Evolutionary conservation across 495 filamentous ascomycete species (phyloP).

Genomic region (Aspergillus mulundensis): DNA sequence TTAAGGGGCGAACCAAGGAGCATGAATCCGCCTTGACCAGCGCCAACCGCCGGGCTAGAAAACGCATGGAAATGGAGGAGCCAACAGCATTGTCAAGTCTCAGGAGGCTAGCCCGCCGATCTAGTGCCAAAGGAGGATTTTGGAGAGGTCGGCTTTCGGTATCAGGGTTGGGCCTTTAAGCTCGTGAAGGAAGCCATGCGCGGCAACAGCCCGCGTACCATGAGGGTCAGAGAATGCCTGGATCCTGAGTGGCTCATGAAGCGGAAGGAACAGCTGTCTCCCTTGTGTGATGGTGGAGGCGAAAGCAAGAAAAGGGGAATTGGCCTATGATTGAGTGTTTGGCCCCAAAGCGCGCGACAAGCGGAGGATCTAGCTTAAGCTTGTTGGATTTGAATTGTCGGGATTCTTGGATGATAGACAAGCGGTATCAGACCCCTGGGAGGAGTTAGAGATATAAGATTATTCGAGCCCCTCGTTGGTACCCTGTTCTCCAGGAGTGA

Average conservation of each 20-base stretch:
- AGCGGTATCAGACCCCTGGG: neutral
- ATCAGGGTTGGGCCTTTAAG: neutral
- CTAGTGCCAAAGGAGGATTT: slow-evolving; percentile 4
- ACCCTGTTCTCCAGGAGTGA: neutral
- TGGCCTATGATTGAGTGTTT: slow-evolving; percentile 5
- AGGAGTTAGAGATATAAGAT: slow-evolving; percentile 6
- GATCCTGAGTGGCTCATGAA: slow-evolving; percentile 4
- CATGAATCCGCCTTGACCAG: neutral
- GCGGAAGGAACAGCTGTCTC: neutral
- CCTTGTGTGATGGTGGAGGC: neutral
- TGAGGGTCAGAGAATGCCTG: neutral
- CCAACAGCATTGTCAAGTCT: slow-evolving; percentile 2
- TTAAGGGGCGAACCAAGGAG: slow-evolving; percentile 7
- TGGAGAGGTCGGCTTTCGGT: neutral
- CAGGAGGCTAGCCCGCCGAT: neutral
- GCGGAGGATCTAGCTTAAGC: slow-evolving; percentile 10
- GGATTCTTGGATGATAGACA: slow-evolving; percentile 1
- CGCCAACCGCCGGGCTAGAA: slow-evolving; percentile 10
- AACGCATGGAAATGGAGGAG: slow-evolving; percentile 8
- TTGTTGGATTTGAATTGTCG: slow-evolving; percentile 9
- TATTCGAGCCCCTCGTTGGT: neutral
- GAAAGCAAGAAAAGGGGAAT: neutral
- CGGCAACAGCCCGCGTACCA: slow-evolving; percentile 14
- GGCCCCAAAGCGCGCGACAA: slow-evolving; percentile 14
- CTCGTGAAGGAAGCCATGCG: slow-evolving; percentile 9